Evolutionary conservation across 1,284 basidiomycete genomes (phyloP).

Genomic region (Exsudoporus floridanus): DNA sequence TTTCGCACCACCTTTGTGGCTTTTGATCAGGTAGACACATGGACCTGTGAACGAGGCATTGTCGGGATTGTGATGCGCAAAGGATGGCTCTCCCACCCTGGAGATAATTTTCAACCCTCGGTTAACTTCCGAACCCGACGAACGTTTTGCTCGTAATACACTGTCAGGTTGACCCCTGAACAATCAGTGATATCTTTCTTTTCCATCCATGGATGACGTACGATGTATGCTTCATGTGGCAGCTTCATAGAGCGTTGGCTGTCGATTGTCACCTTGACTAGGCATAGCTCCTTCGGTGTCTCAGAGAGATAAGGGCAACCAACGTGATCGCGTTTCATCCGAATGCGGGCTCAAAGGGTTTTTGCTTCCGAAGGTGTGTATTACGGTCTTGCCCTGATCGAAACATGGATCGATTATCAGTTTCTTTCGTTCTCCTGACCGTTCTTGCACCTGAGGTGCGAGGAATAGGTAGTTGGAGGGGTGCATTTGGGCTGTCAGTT

Average conservation of each 20-base stretch:
- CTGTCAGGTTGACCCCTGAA: neutral
- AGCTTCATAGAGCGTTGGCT: neutral
- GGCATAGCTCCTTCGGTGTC: neutral
- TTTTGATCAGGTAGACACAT: no score
- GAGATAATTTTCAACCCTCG: no score
- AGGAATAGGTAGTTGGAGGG: neutral
- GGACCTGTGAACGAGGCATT: no score
- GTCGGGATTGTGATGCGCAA: no score
- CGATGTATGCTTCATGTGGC: neutral
- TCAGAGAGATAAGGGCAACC: constrained; percentile 1
- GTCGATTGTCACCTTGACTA: constrained; percentile 1
- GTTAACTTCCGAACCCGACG: no score
- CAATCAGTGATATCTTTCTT: no score
- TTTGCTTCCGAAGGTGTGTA: no score
- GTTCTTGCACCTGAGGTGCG: no score
- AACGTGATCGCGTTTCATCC: constrained; percentile 9
- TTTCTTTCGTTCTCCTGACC: neutral
- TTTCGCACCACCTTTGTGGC: no score
- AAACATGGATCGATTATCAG: neutral
- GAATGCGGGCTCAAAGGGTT: neutral
- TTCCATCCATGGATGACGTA: neutral
- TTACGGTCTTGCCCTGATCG: neutral
- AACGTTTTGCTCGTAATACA: neutral
- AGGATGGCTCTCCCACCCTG: no score
- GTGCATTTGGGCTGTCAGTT: neutral